These are phyloP conservation scores for Tilletiopsis washingtonensis DNA, from an alignment of 1,284 basidiomycete genomes.

Conservation along the genomic window DNA sequence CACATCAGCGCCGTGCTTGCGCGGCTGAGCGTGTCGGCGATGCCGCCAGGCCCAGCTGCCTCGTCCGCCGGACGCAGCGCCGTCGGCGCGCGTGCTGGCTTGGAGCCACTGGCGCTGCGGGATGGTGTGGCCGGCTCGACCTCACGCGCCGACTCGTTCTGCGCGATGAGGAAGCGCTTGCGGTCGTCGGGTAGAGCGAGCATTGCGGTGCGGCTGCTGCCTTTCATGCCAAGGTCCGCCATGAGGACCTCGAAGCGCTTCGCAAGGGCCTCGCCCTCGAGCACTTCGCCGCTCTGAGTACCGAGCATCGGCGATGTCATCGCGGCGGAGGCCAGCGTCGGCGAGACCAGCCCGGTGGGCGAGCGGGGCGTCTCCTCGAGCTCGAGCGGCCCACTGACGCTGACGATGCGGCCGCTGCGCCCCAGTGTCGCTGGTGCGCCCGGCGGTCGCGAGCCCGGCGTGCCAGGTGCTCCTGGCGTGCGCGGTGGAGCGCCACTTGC, in stretches of 20 bases:
- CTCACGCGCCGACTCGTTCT: slow-evolving; percentile 24
- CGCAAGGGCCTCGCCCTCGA: slow-evolving; percentile 11
- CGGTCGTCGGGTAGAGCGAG: slow-evolving; percentile 59
- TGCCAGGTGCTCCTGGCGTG: background rate
- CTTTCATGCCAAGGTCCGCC: slow-evolving; percentile 57
- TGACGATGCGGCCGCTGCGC: slow-evolving; percentile 18
- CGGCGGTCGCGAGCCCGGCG: background rate
- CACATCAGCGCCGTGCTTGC: slow-evolving; percentile 44
- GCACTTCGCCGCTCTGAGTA: background rate
- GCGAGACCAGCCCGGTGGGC: background rate
- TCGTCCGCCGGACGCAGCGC: too few species aligned
- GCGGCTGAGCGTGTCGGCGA: slow-evolving; percentile 36
- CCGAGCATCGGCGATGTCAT: slow-evolving; percentile 60
- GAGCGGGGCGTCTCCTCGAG: slow-evolving; percentile 8
- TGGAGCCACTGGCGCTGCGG: slow-evolving; percentile 57
- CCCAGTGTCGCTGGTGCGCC: slow-evolving; percentile 11
- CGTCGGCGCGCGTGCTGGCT: slow-evolving; percentile 48
- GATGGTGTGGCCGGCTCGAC: background rate
- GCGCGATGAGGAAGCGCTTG: slow-evolving; percentile 60
- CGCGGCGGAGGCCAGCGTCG: slow-evolving; percentile 55
- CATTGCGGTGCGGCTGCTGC: slow-evolving; percentile 61
- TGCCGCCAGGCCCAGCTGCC: too few species aligned
- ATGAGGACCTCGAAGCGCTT: slow-evolving; percentile 25
- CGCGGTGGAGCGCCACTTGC: background rate
- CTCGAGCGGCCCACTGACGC: slow-evolving; percentile 31